Base-by-base conservation (phyloP, 2,329 filamentous ascomycete species). In the Monilinia aucupariae region DNA sequence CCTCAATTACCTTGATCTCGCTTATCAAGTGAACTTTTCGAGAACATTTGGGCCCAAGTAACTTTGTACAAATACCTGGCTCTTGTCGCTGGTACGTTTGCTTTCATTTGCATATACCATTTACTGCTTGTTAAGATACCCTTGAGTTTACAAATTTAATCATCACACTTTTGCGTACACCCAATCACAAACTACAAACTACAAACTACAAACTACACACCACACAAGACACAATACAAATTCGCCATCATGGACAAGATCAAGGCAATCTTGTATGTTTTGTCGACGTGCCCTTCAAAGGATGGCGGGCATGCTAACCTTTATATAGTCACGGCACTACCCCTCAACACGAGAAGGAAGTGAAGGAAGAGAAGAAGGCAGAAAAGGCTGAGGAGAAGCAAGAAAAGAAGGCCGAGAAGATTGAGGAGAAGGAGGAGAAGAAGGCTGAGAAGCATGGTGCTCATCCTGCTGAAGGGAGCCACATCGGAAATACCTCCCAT, bases 191-290 rank as follows among this genome's bases (percentile, higher is more conserved):
- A 59, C 22, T 30, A 27, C 20, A 37, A 47, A 5, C n/a, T 39
- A 32, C 15, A 32, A 17, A 47, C 17, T 48, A n/a, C n/a, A n/a
- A n/a, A n/a, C n/a, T n/a, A n/a, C n/a, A n/a, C n/a, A n/a, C n/a
- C n/a, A n/a, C n/a, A n/a, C n/a, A n/a, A n/a, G n/a, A 15, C 13
- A 48, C 7, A 20, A n/a, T 39, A 30, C 25, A 32, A 34, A 62
- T 27, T 58, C 13, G 48, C 59, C 65, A 69, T 64, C 61, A 74
- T 74, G 73, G 71, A 74, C 22, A 74, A 69, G 61, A 64, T 74
- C 48, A 74, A 72, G 70, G 73, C 70, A 54, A 45, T 74, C 30
- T 53, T 74, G 73, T 73, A 62, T 63, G 71, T 64, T 34, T 49
- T 63, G 71, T 64, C 25, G 34, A 8, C 12, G 22, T n/a, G 7